Base-by-base conservation (phyloP, 805 yeast genomes). In the Hanseniaspora valbyensis region DNA sequence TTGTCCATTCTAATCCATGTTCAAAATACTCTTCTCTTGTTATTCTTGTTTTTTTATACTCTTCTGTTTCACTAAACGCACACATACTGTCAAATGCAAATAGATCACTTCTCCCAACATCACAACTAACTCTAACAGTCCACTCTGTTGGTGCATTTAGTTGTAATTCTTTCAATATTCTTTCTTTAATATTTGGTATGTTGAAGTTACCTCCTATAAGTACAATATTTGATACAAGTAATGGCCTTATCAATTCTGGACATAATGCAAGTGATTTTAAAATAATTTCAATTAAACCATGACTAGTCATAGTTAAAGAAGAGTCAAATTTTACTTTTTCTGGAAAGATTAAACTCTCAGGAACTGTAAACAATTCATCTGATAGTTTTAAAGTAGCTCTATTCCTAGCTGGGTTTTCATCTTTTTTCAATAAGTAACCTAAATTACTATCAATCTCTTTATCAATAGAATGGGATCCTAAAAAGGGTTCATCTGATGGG, bases 341-440 rank as follows among this genome's bases (percentile, higher is more conserved):
- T 0, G 99, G 98, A 57, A 82, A 88, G 64, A 86, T 89, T 32
- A 84, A 69, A 1, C 85, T 70, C 61, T 92, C 99, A 0, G 97
- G 96, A 2, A 84, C 76, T 1, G 85, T 73, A 64, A 92, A 90
- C 52, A 96, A 66, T 64, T 92, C 99, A 63, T 90, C 96, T 24
- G 71, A 73, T 5, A 92, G 70, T 44, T 73, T 67, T 33, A 90
- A 66, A 1, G 80, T 89, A 96, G 10, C 75, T 69, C 66, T 71
- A 2, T 73, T 66, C 33, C 61, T 57, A n/a, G 58, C 59, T 34
- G 59, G 58, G 1, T 55, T 57, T 19, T 62, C 56, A 16, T 59
- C 66, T 6, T 63, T 61, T 12, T 71, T 68, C 6, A 71, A 63
- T 1, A 83, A 77, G 58, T 80, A 83, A 0, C 98, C 98, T 9